phyloP scores from a whole-genome alignment of 2,329 filamentous ascomycete genomes.

The Verticillium nonalfalfae region DNA sequence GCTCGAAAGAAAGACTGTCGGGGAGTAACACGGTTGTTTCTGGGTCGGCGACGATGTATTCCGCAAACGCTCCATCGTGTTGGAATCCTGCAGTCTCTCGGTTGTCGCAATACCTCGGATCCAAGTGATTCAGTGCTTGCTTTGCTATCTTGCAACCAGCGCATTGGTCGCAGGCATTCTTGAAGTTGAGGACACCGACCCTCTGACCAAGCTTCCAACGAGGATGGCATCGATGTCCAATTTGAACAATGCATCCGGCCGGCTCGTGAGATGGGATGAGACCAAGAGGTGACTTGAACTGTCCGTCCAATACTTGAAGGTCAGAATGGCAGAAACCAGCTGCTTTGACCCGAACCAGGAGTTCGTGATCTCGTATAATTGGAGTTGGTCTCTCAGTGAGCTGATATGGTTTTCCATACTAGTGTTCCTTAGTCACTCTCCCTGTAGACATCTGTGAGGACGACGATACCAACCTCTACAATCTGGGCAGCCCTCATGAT shows the following conservation, averaged over 20 bases:
- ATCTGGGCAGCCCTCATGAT: slow-evolving; percentile 15
- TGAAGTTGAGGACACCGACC: slow-evolving; percentile 27
- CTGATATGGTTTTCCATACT: slow-evolving; percentile 23
- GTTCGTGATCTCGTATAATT: slow-evolving; percentile 16
- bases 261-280: slow-evolving; percentile 28
- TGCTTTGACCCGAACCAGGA: slow-evolving; percentile 24
- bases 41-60: slow-evolving; percentile 24
- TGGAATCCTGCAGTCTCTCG: slow-evolving; percentile 25
- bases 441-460: neutral
- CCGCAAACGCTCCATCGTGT: slow-evolving; percentile 25
- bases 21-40: slow-evolving; percentile 20
- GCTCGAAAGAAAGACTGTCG: slow-evolving; percentile 19
- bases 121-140: slow-evolving; percentile 10
- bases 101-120: slow-evolving; percentile 23
- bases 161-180: slow-evolving; percentile 21
- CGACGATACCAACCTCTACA: slow-evolving; percentile 3
- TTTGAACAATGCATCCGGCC: slow-evolving; percentile 20
- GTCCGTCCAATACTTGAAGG: slow-evolving; percentile 24
- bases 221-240: slow-evolving; percentile 16
- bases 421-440: neutral
- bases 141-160: slow-evolving; percentile 17
- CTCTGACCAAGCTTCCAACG: slow-evolving; percentile 23
- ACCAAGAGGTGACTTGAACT: slow-evolving; percentile 19
- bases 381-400: slow-evolving; percentile 15
- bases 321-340: slow-evolving; percentile 31